Evolutionary conservation across 768 basidiomycete genomes (phyloP).

Genomic region (Naematelia aurantialba): DNA sequence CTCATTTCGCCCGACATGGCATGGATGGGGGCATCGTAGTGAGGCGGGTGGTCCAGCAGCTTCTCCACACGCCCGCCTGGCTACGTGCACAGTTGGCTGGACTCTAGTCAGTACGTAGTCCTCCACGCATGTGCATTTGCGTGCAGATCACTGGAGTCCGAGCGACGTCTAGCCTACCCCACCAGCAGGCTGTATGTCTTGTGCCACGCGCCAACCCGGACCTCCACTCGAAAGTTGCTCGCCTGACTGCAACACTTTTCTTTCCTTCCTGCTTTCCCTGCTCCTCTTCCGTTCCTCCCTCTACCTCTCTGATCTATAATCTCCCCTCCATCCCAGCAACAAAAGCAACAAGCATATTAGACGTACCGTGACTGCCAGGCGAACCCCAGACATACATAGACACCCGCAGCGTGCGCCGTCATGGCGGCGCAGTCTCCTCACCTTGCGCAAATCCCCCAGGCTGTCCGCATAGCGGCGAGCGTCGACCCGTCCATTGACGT

Average conservation of each 20-base stretch:
- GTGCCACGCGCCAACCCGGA: neutral
- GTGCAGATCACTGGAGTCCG: too few relatives aligned
- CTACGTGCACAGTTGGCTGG: too few relatives aligned
- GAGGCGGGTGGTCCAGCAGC: too few relatives aligned
- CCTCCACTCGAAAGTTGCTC: neutral
- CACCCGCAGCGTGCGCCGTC: slow-evolving; percentile 1
- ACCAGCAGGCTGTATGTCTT: neutral
- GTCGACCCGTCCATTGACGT: slow-evolving; percentile 52
- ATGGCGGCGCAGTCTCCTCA: slow-evolving; percentile 36
- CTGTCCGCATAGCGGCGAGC: slow-evolving; percentile 83
- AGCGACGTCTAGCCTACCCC: too few relatives aligned
- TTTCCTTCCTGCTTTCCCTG: neutral
- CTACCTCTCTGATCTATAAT: neutral
- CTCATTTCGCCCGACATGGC: too few relatives aligned
- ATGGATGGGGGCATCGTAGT: too few relatives aligned
- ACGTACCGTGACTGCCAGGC: neutral
- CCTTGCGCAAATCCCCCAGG: slow-evolving; percentile 53
- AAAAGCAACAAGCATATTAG: neutral
- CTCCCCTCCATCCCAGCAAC: neutral
- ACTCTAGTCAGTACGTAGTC: too few relatives aligned
- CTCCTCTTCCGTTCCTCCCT: too few relatives aligned
- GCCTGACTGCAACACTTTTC: neutral
- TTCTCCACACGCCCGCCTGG: too few relatives aligned
- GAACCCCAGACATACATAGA: neutral
- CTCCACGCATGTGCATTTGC: too few relatives aligned